Conservation (phyloP, 345 rosid species). For the Erucastrum elatum region DNA sequence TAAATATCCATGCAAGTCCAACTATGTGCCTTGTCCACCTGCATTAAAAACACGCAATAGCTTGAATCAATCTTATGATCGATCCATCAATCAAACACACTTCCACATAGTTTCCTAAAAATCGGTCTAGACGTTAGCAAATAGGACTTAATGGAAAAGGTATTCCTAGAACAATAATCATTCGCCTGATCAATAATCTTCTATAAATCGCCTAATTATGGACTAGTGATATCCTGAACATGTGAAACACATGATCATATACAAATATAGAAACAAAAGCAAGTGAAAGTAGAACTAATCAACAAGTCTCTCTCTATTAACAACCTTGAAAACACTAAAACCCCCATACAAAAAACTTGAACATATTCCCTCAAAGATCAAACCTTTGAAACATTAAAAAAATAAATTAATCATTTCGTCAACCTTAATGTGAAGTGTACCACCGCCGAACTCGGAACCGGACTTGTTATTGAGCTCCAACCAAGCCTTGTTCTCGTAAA, state of each 20-base stretch:
- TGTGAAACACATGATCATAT: not conserved
- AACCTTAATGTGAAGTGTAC: conserved; percentile 89
- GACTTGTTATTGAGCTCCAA: conserved; percentile 85
- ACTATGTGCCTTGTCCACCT: conserved; percentile 84
- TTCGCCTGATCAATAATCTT: not conserved
- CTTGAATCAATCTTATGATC: not conserved
- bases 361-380: conserved; percentile 1
- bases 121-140: not conserved
- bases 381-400: not conserved
- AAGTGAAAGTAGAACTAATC: not conserved
- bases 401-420: not conserved
- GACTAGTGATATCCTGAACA: not conserved
- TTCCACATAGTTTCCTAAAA: not conserved
- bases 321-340: conserved; percentile 3
- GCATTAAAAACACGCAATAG: conserved; percentile 24
- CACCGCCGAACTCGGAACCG: conserved; percentile 81
- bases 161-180: too few species aligned
- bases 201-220: not conserved
- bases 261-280: not conserved
- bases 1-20: conserved; percentile 99
- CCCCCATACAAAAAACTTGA: not conserved
- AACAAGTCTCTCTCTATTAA: not conserved
- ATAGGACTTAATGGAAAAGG: not conserved
- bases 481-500: conserved; percentile 74
- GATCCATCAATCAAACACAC: not conserved